Evolutionary conservation across 2,329 filamentous ascomycete species (phyloP), one percentile per base, ranked within the genome.

Genomic region (Fusarium fujikuroi): DNA sequence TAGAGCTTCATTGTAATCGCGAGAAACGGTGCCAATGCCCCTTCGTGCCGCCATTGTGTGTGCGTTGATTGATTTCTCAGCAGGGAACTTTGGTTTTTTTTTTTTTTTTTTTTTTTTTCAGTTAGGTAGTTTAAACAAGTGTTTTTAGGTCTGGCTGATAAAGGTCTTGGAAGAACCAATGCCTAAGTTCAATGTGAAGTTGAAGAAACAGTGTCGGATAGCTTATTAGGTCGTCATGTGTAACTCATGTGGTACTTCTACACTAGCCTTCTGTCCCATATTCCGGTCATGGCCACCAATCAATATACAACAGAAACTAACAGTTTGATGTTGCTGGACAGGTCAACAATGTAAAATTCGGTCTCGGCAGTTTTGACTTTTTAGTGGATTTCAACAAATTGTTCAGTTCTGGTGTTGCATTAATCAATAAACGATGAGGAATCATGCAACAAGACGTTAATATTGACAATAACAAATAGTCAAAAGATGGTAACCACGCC

Each of bases 1-100:
- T 43, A 97, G 90, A 42, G 95, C 95, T 75, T 91, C 89, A 83
- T 92, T 81, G 75, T 90, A 90, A 28, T 82, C 83, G 67, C 82
- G 85, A 11, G 77, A 61, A 47, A 67, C 64, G 52, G 66, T 75
- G 61, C 50, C 63, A 30, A 72, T 60, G 32, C 66, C 40, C 39
- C 72, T 59, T 11, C 23, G 63, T 28, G 50, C 43, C 30, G 47
- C 66, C 50, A 72, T 63, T 21, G 42, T 23, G 42, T 23, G 18
- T 37, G 47, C 25, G 52, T 43, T 60, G 44, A 63, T 28, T 60
- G 54, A 21, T 53, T 9, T 28, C 34, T 53, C 23, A 43, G 42
- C 21, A 56, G 54, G 9, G 25, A 52, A 52, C 36, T n/a, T n/a
- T 18, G 36, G 30, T 12, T 10, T 60, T 18, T 18, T 54, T 30